Evolutionary conservation across 768 basidiomycete species (phyloP), one percentile per base, ranked within the genome.

Genomic region (Hypholoma fasciculare): DNA sequence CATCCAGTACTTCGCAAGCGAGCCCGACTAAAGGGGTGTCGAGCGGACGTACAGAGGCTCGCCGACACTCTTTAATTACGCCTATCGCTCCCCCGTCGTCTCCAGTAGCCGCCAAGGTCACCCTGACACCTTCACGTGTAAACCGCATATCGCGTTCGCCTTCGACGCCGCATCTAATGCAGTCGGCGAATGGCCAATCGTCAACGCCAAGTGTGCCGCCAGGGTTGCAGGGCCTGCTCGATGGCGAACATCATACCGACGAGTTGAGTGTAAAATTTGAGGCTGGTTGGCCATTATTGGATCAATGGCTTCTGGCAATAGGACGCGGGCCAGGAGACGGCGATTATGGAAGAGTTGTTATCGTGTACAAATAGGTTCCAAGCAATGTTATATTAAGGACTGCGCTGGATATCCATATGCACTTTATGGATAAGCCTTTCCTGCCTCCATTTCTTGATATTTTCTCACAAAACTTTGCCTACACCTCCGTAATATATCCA

Each of bases 211-310:
- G 72, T n/a, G 83, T 80, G 63, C 91, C 91, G 7, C 74, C 76
- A 4, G 83, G 84, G 12, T 64, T 95, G 23, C 64, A 80, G 26
- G 61, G 76, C 2, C 70, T 92, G 58, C 77, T 98, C 12, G 89
- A 98, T 66, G 97, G 96, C 8, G 90, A 88, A 56, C 95, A 94
- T 70, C 90, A 95, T 70, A 89, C 92, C 1, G 96, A 98, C 67
- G 96, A 98, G 73, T 74, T 98, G 44, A 88, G 90, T 47, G 86
- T 90, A 23, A 81, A 70, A 60, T 96, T 96, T 65, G 87, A 92
- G 61, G 86, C 88, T 34, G 88, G 90, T 0, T 96, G 94, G 95
- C 86, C 86, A 11, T 74, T 88, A 49, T 74, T 98, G 53, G 87
- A 92, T 69, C 81, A 79, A 56, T 93, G 88, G 89, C 71, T 92